Base-by-base conservation (phyloP, 129 eudicot species). In the Solidago caesia region DNA sequence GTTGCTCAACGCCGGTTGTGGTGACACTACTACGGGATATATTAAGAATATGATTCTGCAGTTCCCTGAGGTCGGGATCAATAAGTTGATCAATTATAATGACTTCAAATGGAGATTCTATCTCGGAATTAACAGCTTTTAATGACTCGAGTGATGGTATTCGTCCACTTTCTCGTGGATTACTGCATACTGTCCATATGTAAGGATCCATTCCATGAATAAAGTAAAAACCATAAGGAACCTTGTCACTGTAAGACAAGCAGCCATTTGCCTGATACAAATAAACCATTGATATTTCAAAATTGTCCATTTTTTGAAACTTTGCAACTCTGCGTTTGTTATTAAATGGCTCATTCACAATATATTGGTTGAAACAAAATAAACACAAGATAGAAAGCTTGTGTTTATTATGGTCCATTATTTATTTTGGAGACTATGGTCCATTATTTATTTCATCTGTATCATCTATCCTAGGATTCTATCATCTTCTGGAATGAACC, bases 171-270 rank as follows among this genome's bases (percentile, higher is more conserved):
- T 90, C 97, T 78, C 80, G 96, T 55, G 83, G 77, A 73, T 88
- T 88, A 51, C 81, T 81, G 88, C 97, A 94, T 53, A 94, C 83
- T 8, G 87, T 79, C 98, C 98, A 94, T 60, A 94, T 83, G 59
- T 90, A 94, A 29, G 98, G 96, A 87, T 94, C 91, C 86, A 94
- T 90, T 76, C 98, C 98, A 74, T 82, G 83, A 62, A 94, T 91
- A 67, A 81, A 82, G 86, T 88, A 90, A 75, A 94, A 94, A 26
- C 96, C 98, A 79, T 94, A 93, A 0, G 91, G 98, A 44, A 94
- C 46, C 74, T 84, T 90, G 81, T 90, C 97, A 74, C 71, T 84
- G 81, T 94, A 94, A 49, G 98, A 90, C 45, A 94, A 81, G 70
- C 96, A 90, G 56, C 98, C 97, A 88, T 82, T 90, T 81, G 85